Conservation (phyloP, 1,284 basidiomycete genomes). For the Spongiforma sp. region DNA sequence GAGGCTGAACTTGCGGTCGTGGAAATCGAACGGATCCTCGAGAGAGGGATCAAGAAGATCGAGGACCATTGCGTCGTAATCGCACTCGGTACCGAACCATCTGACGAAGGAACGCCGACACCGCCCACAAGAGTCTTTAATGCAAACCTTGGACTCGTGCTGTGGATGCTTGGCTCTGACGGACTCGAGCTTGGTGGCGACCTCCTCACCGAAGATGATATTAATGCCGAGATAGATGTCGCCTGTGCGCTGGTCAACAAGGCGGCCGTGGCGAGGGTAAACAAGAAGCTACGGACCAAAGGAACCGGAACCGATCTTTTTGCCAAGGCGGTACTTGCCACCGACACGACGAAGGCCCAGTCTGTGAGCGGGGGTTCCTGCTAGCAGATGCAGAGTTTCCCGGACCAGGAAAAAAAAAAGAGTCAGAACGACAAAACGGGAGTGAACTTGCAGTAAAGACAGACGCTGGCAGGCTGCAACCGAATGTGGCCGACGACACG, state of each 20-base stretch:
- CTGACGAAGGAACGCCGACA: slow-evolving; percentile 97
- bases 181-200: slow-evolving; percentile 99
- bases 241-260: slow-evolving; percentile 52
- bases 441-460: slow-evolving; percentile 18
- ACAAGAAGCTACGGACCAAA: slow-evolving; percentile 74
- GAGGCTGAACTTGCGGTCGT: slow-evolving; percentile 97
- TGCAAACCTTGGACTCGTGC: slow-evolving; percentile 97
- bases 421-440: slow-evolving; percentile 15
- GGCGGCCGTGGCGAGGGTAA: not conserved
- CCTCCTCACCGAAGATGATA: slow-evolving; percentile 99
- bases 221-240: slow-evolving; percentile 99
- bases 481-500: slow-evolving; percentile 33
- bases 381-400: slow-evolving; percentile 45
- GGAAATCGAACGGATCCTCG: slow-evolving; percentile 99
- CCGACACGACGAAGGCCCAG: slow-evolving; percentile 97
- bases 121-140: slow-evolving; percentile 98
- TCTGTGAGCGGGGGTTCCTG: slow-evolving; percentile 72
- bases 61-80: slow-evolving; percentile 99
- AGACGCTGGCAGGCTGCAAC: slow-evolving; percentile 17
- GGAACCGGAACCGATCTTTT: slow-evolving; percentile 99
- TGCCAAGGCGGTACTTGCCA: slow-evolving; percentile 98
- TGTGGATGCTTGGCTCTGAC: slow-evolving; percentile 99
- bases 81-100: slow-evolving; percentile 99
- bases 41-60: slow-evolving; percentile 97
- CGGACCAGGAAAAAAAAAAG: slow-evolving; percentile 16